A percentile compares a stretch with the other conserved stretches of the same genome.
Evolutionary conservation across 208 protist species (phyloP).

Genomic region (Trypanosoma caninum): DNA sequence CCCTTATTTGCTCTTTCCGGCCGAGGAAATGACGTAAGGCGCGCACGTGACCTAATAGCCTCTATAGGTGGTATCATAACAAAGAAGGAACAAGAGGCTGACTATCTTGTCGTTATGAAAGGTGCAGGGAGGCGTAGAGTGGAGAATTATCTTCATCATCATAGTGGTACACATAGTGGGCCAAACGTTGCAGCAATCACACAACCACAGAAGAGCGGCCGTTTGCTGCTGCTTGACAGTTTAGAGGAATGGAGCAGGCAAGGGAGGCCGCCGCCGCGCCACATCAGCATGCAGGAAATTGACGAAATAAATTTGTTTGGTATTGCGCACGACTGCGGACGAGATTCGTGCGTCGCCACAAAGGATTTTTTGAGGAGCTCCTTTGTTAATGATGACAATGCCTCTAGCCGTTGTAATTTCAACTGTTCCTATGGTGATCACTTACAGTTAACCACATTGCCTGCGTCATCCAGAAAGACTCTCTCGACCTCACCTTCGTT

Average conservation of each 20-base stretch:
- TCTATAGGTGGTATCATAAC: slow-evolving; percentile 17
- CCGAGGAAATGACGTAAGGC: slow-evolving; percentile 19
- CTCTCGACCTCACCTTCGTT: not conserved
- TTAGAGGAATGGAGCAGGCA: slow-evolving; percentile 12
- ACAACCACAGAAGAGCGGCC: not conserved
- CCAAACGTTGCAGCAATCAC: not conserved
- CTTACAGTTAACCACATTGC: not conserved
- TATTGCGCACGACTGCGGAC: not conserved
- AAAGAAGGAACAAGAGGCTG: slow-evolving; percentile 6
- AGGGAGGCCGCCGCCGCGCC: not conserved
- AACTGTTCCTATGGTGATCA: not conserved
- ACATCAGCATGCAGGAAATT: slow-evolving; percentile 9
- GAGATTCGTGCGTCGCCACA: slow-evolving; percentile 12
- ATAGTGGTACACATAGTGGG: not conserved
- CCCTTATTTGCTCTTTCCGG: slow-evolving; percentile 21
- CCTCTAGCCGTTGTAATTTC: too few relatives aligned
- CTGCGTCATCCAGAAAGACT: not conserved
- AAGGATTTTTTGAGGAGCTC: slow-evolving; percentile 14
- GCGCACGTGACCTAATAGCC: slow-evolving; percentile 18
- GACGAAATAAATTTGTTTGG: slow-evolving; percentile 5
- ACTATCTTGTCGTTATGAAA: slow-evolving; percentile 21
- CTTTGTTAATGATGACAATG: slow-evolving; percentile 2
- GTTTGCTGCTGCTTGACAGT: slow-evolving; percentile 20
- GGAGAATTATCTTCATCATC: slow-evolving; percentile 4
- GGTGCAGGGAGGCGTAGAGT: slow-evolving; percentile 21